These are phyloP conservation scores for Exophiala sideris DNA, from an alignment of 2,329 filamentous ascomycete species.

Conservation along the genomic window DNA sequence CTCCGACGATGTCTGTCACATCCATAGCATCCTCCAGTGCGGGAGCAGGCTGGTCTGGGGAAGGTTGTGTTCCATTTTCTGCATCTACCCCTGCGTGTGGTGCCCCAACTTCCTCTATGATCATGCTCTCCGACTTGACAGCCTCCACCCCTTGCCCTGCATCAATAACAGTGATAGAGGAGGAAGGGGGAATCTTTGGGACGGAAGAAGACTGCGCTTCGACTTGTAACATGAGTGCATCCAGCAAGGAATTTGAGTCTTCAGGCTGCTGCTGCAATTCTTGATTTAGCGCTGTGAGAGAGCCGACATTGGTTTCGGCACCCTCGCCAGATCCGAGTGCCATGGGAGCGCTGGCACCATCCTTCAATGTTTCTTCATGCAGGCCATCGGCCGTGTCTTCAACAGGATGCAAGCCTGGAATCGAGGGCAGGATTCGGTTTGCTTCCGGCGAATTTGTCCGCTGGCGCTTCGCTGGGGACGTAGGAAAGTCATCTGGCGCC, in stretches of 20 bases:
- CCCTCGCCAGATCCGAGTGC: not conserved
- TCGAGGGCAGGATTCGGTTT: not conserved
- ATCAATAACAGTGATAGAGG: not conserved
- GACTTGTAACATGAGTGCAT: constrained; percentile 27
- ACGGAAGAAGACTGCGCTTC: constrained; percentile 21
- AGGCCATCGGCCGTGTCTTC: not conserved
- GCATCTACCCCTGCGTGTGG: no score
- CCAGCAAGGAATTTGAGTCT: constrained; percentile 21
- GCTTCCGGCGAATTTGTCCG: constrained; percentile 20
- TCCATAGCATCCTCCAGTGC: no score
- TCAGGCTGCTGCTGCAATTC: not conserved
- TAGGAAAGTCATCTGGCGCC: constrained; percentile 25
- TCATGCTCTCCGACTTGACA: no score
- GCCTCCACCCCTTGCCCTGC: no score
- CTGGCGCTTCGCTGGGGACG: constrained; percentile 25
- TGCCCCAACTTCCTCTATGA: no score
- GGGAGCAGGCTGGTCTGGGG: no score
- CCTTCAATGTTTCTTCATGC: not conserved
- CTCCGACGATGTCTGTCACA: not conserved
- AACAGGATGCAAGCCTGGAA: not conserved
- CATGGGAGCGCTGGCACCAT: not conserved
- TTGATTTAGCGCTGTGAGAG: not conserved
- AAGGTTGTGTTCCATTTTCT: no score
- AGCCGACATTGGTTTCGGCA: no score
- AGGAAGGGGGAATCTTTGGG: not conserved